A percentile compares a stretch with the other conserved stretches of the same genome.
Conservation (phyloP, 2,329 filamentous ascomycete genomes). For the Coccinonectria pachysandricola region DNA sequence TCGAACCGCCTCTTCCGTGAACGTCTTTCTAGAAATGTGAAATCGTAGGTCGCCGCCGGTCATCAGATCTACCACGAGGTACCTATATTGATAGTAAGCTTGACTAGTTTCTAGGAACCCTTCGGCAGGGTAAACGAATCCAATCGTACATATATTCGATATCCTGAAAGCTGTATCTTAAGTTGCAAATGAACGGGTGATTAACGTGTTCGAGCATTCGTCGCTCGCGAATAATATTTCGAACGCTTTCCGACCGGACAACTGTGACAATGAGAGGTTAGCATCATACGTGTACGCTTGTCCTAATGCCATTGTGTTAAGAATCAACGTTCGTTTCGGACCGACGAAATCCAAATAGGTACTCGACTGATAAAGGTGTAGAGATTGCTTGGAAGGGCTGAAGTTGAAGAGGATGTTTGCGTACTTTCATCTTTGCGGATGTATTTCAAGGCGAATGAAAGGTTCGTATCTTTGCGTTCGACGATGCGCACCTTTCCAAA, state of each 20-base stretch:
- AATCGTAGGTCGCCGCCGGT: conserved; percentile 93
- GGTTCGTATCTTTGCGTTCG: conserved; percentile 86
- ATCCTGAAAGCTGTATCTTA: conserved; percentile 98
- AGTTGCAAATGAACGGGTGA: conserved; percentile 94
- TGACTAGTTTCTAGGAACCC: too few species aligned
- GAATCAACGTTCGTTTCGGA: conserved; percentile 14
- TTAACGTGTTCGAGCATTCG: conserved; percentile 98
- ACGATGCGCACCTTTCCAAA: conserved; percentile 99
- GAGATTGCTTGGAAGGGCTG: too few species aligned
- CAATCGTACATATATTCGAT: conserved; percentile 88
- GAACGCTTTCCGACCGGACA: conserved; percentile 91
- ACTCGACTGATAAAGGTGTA: too few species aligned
- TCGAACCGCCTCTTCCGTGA: conserved; percentile 90
- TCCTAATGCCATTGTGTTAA: too few species aligned
- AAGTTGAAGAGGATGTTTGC: too few species aligned
- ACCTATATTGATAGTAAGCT: too few species aligned
- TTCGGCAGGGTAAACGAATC: too few species aligned
- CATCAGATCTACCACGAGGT: conserved; percentile 97
- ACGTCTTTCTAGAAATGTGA: conserved; percentile 95
- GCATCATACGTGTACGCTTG: too few species aligned
- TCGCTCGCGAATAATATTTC: conserved; percentile 94
- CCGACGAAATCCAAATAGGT: too few species aligned
- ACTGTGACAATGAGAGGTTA: too few species aligned
- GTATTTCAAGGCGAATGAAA: conserved; percentile 96
- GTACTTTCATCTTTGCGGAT: conserved; percentile 98